Evolutionary conservation across 1,284 basidiomycete species (phyloP).

Genomic region (Coniferiporia weirii): DNA sequence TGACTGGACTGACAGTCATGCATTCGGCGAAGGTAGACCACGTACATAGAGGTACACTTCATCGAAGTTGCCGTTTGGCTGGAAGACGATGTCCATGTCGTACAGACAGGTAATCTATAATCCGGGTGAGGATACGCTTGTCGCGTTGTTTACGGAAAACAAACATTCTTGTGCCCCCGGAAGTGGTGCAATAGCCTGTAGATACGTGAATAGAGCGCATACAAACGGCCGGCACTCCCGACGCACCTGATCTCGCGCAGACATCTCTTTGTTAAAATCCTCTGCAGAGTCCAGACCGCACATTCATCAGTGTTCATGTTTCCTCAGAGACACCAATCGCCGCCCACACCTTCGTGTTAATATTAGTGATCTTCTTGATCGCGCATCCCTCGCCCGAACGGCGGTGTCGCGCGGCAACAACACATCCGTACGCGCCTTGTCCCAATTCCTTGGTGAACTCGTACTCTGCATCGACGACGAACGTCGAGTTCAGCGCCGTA

Average conservation of each 20-base stretch:
- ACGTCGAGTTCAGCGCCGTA: slow-evolving; percentile 75
- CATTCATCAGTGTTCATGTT: background rate
- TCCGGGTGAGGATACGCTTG: slow-evolving; percentile 12
- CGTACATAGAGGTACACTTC: slow-evolving; percentile 91
- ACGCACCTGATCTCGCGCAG: slow-evolving; percentile 85
- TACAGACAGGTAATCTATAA: slow-evolving; percentile 84
- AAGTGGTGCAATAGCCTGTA: slow-evolving; percentile 87
- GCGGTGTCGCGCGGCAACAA: slow-evolving; percentile 81
- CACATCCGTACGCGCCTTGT: slow-evolving; percentile 91
- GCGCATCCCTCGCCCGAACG: slow-evolving; percentile 86
- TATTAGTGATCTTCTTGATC: slow-evolving; percentile 97
- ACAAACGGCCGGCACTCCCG: background rate
- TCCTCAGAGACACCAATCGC: background rate
- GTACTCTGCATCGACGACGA: slow-evolving; percentile 89
- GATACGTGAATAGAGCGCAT: background rate
- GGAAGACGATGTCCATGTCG: slow-evolving; percentile 95
- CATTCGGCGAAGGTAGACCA: slow-evolving; percentile 17
- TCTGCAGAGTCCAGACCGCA: slow-evolving; percentile 40
- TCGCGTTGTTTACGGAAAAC: background rate
- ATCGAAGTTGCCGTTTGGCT: slow-evolving; percentile 84
- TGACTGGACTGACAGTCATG: background rate
- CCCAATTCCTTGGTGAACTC: slow-evolving; percentile 93
- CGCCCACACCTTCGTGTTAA: slow-evolving; percentile 79
- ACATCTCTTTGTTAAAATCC: slow-evolving; percentile 93
- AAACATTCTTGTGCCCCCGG: slow-evolving; percentile 95